These are phyloP conservation scores for Fusarium solani-melongenae DNA, from an alignment of 2,329 filamentous ascomycete species.

Conservation along the genomic window DNA sequence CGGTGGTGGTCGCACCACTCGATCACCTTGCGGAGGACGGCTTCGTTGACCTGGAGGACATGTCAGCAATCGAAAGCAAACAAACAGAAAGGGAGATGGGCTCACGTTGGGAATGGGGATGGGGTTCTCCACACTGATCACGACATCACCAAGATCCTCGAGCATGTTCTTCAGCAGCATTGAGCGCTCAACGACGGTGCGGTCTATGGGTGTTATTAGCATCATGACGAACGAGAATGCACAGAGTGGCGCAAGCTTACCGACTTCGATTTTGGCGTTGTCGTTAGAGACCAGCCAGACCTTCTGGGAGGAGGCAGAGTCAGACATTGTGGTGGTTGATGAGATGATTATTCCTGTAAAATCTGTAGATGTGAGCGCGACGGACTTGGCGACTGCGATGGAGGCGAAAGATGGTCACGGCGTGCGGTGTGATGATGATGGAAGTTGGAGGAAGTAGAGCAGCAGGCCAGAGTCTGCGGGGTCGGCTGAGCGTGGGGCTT, in stretches of 20 bases:
- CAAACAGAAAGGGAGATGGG: constrained; percentile 20
- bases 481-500: constrained; percentile 37
- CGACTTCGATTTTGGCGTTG: constrained; percentile 57
- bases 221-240: constrained; percentile 10
- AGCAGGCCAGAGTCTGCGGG: constrained; percentile 40
- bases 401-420: constrained; percentile 14
- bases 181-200: constrained; percentile 87
- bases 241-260: constrained; percentile 50
- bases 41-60: constrained; percentile 80
- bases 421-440: constrained; percentile 34
- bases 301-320: constrained; percentile 51
- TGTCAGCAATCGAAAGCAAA: constrained; percentile 24
- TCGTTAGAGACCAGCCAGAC: constrained; percentile 66
- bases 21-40: constrained; percentile 93
- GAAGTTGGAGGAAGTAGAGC: constrained; percentile 39
- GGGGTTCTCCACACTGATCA: constrained; percentile 66
- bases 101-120: constrained; percentile 89
- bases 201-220: constrained; percentile 64
- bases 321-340: constrained; percentile 49
- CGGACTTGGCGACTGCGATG: background rate
- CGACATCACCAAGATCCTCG: constrained; percentile 83
- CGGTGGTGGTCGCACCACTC: constrained; percentile 99
- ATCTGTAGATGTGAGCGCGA: constrained; percentile 13
- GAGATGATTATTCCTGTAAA: background rate
- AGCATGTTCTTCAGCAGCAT: constrained; percentile 99